phyloP scores from a whole-genome alignment of 2,329 filamentous ascomycete species.

The Epichloe sp. region DNA sequence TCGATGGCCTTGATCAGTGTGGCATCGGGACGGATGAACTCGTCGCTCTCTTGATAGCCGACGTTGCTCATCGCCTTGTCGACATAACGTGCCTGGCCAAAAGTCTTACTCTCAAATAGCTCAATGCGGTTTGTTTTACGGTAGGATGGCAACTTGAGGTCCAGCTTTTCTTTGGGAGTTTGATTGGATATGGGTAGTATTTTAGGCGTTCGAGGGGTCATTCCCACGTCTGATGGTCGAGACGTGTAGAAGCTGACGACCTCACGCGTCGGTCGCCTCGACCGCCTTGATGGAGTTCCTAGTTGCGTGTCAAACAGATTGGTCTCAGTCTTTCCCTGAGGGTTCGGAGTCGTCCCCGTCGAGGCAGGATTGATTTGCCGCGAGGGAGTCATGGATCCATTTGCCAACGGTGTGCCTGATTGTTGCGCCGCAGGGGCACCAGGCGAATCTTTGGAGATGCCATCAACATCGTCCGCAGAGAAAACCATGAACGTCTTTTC shows the following conservation, averaged over 20 bases:
- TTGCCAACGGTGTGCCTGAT: slow-evolving; percentile 16
- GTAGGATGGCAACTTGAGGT: slow-evolving; percentile 63
- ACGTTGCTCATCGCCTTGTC: slow-evolving; percentile 94
- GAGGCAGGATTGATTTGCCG: slow-evolving; percentile 31
- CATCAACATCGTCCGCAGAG: slow-evolving; percentile 74
- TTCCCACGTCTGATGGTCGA: slow-evolving; percentile 28
- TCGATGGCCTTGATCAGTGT: slow-evolving; percentile 54
- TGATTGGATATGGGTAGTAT: slow-evolving; percentile 67
- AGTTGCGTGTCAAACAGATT: slow-evolving; percentile 18
- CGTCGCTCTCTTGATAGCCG: slow-evolving; percentile 89
- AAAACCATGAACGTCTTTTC: slow-evolving; percentile 69
- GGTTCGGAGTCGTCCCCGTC: slow-evolving; percentile 29
- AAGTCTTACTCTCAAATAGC: slow-evolving; percentile 70
- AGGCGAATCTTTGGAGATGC: slow-evolving; percentile 34
- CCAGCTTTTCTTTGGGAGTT: slow-evolving; percentile 67
- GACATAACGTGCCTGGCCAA: slow-evolving; percentile 80
- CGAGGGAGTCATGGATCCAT: slow-evolving; percentile 33
- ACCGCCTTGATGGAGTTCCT: slow-evolving; percentile 22
- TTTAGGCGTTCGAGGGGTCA: slow-evolving; percentile 43
- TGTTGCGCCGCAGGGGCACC: slow-evolving; percentile 21
- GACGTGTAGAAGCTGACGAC: slow-evolving; percentile 39
- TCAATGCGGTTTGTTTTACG: slow-evolving; percentile 67
- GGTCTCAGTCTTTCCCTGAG: slow-evolving; percentile 18
- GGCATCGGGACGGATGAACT: slow-evolving; percentile 66
- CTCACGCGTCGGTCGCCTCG: slow-evolving; percentile 36